phyloP scores from a whole-genome alignment of 192 early-diverging fungal genomes.

The Backusella macrospora region DNA sequence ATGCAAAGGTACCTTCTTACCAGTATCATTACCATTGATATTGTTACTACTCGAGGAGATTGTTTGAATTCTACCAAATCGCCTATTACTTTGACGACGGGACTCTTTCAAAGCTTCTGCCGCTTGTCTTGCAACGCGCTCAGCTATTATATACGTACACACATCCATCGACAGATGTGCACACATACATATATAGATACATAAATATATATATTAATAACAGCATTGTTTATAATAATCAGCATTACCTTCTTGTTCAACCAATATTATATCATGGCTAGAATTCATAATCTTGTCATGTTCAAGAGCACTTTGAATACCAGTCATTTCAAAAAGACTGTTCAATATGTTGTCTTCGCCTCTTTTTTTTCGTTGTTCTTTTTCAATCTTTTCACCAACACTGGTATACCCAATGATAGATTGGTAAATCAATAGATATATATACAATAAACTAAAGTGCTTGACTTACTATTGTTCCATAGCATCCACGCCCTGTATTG shows the following conservation, averaged over 20 bases:
- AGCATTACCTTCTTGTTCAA: conserved; percentile 70
- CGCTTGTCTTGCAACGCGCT: conserved; percentile 78
- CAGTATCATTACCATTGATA: neutral
- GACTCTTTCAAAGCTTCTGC: conserved; percentile 74
- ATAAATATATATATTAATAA: neutral
- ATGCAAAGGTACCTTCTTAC: neutral
- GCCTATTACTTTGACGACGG: conserved; percentile 38
- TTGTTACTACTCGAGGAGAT: neutral
- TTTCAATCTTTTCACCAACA: conserved; percentile 28
- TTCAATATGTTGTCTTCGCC: conserved; percentile 65
- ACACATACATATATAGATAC: neutral
- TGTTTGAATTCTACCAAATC: neutral
- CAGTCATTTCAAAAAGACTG: conserved; percentile 80
- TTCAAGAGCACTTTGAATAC: conserved; percentile 86
- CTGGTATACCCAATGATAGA: neutral
- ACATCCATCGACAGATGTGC: neutral
- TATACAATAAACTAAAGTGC: neutral
- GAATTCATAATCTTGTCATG: conserved; percentile 90
- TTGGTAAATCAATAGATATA: neutral
- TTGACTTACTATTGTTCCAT: conserved; percentile 45
- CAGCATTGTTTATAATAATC: neutral
- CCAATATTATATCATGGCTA: conserved; percentile 61
- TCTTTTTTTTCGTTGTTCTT: conserved; percentile 7
- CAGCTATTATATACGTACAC: conserved; percentile 47
- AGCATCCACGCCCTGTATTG: conserved; percentile 42